A percentile compares a stretch with the other conserved stretches of the same genome.
These are phyloP conservation scores for Basidiobolus meristosporus DNA, from an alignment of 371 early-diverging fungal genomes.

Conservation along the genomic window DNA sequence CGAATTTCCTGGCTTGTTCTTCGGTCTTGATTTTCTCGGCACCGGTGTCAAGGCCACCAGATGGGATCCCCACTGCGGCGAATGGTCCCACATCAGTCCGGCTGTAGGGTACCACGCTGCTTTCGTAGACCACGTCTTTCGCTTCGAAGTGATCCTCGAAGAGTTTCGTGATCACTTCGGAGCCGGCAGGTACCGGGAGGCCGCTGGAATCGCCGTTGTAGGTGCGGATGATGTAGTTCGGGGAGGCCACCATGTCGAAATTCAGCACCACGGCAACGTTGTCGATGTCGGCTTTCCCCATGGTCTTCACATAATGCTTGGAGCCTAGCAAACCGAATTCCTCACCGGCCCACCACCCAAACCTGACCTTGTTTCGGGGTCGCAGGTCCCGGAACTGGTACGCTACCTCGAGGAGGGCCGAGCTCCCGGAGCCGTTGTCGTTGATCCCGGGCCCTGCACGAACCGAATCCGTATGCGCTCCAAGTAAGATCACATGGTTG, in stretches of 20 bases:
- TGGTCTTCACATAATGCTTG: conserved; percentile 15
- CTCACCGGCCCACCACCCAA: conserved; percentile 49
- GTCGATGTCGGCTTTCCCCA: conserved; percentile 6
- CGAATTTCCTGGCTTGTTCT: conserved; percentile 19
- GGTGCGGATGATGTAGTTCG: conserved; percentile 30
- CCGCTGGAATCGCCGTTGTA: conserved; percentile 11
- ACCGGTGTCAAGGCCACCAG: conserved; percentile 35
- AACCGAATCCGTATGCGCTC: conserved; percentile 14
- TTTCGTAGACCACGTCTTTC: conserved; percentile 1
- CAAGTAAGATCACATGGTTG: no score
- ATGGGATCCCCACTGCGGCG: conserved; percentile 17
- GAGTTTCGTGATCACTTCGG: conserved; percentile 16
- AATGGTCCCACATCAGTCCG: neutral
- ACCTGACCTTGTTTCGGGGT: conserved; percentile 19
- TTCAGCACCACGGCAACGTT: conserved; percentile 28
- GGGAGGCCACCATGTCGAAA: conserved; percentile 45
- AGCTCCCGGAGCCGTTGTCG: conserved; percentile 36
- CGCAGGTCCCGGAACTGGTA: conserved; percentile 10
- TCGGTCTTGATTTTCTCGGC: conserved; percentile 27
- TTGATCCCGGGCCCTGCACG: conserved; percentile 28
- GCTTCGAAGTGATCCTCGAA: conserved; percentile 24
- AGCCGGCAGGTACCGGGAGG: conserved; percentile 2
- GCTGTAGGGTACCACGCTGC: neutral
- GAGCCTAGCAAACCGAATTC: conserved; percentile 44
- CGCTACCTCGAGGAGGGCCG: conserved; percentile 29